These are phyloP conservation scores for Trypanosoma scelopori DNA, from an alignment of 208 protist species.

Conservation along the genomic window DNA sequence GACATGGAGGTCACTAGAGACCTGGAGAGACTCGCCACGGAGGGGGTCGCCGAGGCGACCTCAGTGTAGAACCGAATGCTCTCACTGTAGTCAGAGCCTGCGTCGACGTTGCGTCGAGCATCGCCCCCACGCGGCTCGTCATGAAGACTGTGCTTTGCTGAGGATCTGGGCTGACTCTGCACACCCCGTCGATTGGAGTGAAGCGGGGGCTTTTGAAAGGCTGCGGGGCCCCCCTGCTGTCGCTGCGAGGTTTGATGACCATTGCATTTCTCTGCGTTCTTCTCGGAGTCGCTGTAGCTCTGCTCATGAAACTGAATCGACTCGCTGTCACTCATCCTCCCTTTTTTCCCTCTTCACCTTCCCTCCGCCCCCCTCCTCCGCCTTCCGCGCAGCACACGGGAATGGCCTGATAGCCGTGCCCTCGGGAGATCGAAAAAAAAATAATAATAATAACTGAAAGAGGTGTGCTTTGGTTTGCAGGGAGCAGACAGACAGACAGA, in stretches of 20 bases:
- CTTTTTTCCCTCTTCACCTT: background rate
- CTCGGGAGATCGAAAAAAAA: no score
- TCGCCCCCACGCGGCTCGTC: background rate
- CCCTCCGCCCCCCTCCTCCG: no score
- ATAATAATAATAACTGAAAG: slow-evolving; percentile 10
- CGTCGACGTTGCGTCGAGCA: background rate
- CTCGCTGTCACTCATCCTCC: slow-evolving; percentile 42
- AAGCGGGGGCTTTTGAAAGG: background rate
- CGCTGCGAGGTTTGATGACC: background rate
- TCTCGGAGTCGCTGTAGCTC: slow-evolving; percentile 8
- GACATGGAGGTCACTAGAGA: background rate
- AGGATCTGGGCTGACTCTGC: background rate
- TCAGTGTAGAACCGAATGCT: slow-evolving; percentile 25
- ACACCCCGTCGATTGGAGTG: background rate
- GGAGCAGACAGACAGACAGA: background rate
- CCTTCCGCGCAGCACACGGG: background rate
- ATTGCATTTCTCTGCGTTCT: background rate
- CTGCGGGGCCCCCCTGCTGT: background rate
- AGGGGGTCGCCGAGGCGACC: background rate
- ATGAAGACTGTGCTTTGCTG: background rate
- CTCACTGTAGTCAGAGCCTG: slow-evolving; percentile 12
- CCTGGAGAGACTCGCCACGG: background rate
- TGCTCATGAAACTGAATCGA: slow-evolving; percentile 54
- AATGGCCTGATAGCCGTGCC: background rate
- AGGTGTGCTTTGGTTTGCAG: no score